phyloP scores from a whole-genome alignment of 176 grass and related monocot species.

The Cenchrus purpureus region DNA sequence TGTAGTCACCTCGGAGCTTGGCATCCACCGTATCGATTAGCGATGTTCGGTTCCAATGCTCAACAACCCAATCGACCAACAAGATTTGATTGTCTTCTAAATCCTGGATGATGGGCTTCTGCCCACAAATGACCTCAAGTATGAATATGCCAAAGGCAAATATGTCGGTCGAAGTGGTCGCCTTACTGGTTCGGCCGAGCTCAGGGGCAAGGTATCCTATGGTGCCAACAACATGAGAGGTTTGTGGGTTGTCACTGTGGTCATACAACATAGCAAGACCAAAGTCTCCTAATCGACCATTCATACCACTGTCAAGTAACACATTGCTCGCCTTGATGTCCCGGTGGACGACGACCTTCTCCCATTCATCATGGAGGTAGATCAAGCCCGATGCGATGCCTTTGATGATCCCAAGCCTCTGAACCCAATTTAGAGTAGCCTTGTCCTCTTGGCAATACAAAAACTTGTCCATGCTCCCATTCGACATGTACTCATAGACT shows the following conservation, averaged over 20 bases:
- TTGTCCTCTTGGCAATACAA: neutral
- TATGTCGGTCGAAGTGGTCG: constrained; percentile 39
- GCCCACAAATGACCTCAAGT: constrained; percentile 41
- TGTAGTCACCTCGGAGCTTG: constrained; percentile 37
- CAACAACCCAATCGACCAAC: constrained; percentile 36
- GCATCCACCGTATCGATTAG: constrained; percentile 24
- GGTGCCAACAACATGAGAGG: constrained; percentile 47
- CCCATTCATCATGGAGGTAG: constrained; percentile 56
- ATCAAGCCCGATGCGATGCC: constrained; percentile 40
- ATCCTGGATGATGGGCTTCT: constrained; percentile 26
- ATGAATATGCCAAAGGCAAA: constrained; percentile 51
- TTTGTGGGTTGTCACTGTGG: constrained; percentile 41
- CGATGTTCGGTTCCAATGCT: neutral
- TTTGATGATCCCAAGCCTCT: constrained; percentile 35
- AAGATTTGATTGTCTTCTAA: neutral
- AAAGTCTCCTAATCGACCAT: constrained; percentile 48
- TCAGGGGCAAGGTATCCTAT: constrained; percentile 57
- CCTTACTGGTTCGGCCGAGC: constrained; percentile 40
- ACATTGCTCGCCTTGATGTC: constrained; percentile 60
- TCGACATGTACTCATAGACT: constrained; percentile 31
- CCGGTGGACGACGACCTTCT: constrained; percentile 52
- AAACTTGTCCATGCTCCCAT: constrained; percentile 19
- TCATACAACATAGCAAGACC: constrained; percentile 54
- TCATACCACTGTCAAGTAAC: constrained; percentile 29
- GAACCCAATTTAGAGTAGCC: constrained; percentile 26